Percentiles rank a stretch among this genome's conserved stretches.
phyloP scores from a whole-genome alignment of 2,329 filamentous ascomycete species.

The Claviceps africana region DNA sequence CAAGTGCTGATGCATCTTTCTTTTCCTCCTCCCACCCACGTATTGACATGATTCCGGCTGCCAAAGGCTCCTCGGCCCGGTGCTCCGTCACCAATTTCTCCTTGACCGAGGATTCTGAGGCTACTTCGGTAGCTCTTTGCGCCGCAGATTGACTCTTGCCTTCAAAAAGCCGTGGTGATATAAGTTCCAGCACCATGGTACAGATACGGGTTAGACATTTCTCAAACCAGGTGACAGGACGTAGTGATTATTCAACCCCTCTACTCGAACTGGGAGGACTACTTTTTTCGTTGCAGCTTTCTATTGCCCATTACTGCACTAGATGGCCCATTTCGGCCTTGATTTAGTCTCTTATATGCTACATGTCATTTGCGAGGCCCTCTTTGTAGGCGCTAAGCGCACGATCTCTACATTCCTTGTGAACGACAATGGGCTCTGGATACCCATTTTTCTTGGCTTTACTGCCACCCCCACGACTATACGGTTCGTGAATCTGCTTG shows the following conservation, averaged over 20 bases:
- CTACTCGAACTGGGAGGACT: neutral
- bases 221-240: neutral
- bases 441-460: constrained; percentile 56
- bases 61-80: constrained; percentile 40
- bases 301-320: neutral
- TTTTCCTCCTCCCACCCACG: neutral
- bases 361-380: constrained; percentile 18
- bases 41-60: constrained; percentile 27
- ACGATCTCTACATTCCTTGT: constrained; percentile 52
- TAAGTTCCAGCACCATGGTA: constrained; percentile 43
- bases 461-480: constrained; percentile 45
- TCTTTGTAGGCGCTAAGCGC: constrained; percentile 59
- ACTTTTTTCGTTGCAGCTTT: neutral
- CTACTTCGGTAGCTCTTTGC: constrained; percentile 42
- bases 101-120: constrained; percentile 38
- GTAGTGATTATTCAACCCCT: neutral
- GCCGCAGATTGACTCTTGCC: constrained; percentile 45
- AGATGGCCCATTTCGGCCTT: neutral
- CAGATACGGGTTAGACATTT: constrained; percentile 52
- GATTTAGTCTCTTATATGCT: neutral
- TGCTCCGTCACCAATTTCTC: constrained; percentile 10
- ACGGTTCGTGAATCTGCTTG: constrained; percentile 70
- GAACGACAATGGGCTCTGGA: constrained; percentile 60
- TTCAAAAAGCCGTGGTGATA: constrained; percentile 46
- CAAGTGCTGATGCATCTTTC: constrained; percentile 3